Evolutionary conservation across 805 yeast species (phyloP).

Genomic region (Tetrapisispora pingtungensis): DNA sequence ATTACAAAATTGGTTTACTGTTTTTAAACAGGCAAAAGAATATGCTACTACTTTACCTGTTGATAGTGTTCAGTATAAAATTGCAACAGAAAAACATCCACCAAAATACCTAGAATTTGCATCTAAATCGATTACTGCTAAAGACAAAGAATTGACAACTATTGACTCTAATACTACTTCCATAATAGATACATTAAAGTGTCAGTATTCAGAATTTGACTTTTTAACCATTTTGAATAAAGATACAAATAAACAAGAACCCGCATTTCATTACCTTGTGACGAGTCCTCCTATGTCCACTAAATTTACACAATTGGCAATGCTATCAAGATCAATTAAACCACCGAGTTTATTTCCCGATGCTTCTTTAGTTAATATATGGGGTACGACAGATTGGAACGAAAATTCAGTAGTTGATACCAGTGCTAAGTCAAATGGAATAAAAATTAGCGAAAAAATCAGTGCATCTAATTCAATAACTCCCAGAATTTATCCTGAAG

Average conservation of each 20-base stretch:
- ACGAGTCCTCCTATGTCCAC: conserved; percentile 62
- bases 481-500: conserved; percentile 39
- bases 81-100: conserved; percentile 53
- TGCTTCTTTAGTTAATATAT: conserved; percentile 75
- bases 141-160: conserved; percentile 32
- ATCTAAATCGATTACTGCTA: conserved; percentile 42
- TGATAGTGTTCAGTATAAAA: conserved; percentile 27
- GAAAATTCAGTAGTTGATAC: conserved; percentile 32
- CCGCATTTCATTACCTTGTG: conserved; percentile 23
- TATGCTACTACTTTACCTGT: conserved; percentile 33
- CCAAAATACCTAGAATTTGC: conserved; percentile 62
- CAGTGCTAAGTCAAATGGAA: conserved; percentile 1
- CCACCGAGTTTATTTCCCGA: conserved; percentile 51
- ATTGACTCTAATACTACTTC: conserved; percentile 10
- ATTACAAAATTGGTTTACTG: conserved; percentile 60
- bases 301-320: conserved; percentile 52
- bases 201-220: conserved; percentile 12
- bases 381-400: conserved; percentile 91
- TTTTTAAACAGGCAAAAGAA: conserved; percentile 48
- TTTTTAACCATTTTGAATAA: conserved; percentile 12
- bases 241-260: conserved; percentile 5
- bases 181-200: conserved; percentile 23
- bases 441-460: background rate
- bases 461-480: background rate
- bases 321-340: conserved; percentile 49